These are phyloP conservation scores for Tolypocladium tropicale DNA, from an alignment of 2,329 filamentous ascomycete genomes.

Conservation along the genomic window DNA sequence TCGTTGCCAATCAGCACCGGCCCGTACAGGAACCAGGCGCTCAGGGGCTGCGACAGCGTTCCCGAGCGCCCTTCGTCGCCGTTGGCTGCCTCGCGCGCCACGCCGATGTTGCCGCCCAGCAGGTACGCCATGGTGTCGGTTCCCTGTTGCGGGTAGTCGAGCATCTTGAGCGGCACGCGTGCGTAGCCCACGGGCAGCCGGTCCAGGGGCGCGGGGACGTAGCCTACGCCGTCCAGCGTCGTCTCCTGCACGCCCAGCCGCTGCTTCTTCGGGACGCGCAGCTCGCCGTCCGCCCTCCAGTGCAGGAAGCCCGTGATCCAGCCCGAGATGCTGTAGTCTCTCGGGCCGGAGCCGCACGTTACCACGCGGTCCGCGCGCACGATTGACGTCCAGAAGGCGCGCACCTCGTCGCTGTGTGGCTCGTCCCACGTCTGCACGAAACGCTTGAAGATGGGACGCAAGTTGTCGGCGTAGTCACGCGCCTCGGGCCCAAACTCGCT, in stretches of 20 bases:
- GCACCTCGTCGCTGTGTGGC: slow-evolving; percentile 18
- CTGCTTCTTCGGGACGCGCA: slow-evolving; percentile 9
- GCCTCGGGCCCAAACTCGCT: slow-evolving; percentile 32
- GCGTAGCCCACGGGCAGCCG: slow-evolving; percentile 27
- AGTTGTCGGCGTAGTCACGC: slow-evolving; percentile 21
- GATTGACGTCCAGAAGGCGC: slow-evolving; percentile 33
- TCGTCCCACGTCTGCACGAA: slow-evolving; percentile 35
- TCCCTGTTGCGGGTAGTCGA: slow-evolving; percentile 11
- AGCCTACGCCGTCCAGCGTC: slow-evolving; percentile 18
- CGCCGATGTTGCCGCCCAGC: slow-evolving; percentile 26
- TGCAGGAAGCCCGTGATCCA: slow-evolving; percentile 40
- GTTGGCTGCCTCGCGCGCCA: slow-evolving; percentile 14
- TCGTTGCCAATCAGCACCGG: slow-evolving; percentile 15
- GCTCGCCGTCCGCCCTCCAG: slow-evolving; percentile 26
- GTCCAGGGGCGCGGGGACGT: slow-evolving; percentile 15
- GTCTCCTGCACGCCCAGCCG: slow-evolving; percentile 4
- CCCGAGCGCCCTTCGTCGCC: slow-evolving; percentile 3
- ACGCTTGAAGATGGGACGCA: slow-evolving; percentile 32
- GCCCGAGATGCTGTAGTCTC: slow-evolving; percentile 29
- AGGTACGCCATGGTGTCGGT: slow-evolving; percentile 19
- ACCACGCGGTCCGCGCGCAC: slow-evolving; percentile 22
- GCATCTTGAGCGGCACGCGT: slow-evolving; percentile 26
- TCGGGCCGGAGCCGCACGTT: slow-evolving; percentile 16
- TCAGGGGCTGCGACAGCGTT: slow-evolving; percentile 22
- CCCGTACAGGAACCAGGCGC: slow-evolving; percentile 30